A percentile compares a stretch with the other conserved stretches of the same genome.
Evolutionary conservation across 306 rosid species (phyloP).

Genomic region (Quercus aquifolioides): DNA sequence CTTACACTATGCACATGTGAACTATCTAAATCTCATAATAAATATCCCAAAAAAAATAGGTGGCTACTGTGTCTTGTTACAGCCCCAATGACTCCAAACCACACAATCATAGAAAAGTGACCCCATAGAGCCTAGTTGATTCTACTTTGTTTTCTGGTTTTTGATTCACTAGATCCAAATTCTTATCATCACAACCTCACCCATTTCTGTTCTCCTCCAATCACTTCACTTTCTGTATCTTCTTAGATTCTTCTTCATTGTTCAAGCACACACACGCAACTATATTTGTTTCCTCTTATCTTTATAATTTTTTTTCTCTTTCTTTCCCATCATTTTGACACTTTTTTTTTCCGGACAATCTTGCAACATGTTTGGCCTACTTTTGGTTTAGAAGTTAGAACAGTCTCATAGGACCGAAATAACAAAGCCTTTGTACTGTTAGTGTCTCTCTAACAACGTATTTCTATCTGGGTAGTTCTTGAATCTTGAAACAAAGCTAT

Average conservation of each 20-base stretch:
- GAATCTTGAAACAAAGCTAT: background rate
- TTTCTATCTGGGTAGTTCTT: background rate
- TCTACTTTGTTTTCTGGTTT: background rate
- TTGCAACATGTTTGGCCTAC: background rate
- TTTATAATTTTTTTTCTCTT: background rate
- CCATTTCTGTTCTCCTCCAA: constrained; percentile 29
- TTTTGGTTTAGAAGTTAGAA: background rate
- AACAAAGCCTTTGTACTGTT: background rate
- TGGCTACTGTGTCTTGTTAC: constrained; percentile 7
- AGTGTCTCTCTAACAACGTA: background rate
- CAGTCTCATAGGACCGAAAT: background rate
- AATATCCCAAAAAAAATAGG: constrained; percentile 26
- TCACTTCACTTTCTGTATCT: constrained; percentile 16
- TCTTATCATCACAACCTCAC: constrained; percentile 31
- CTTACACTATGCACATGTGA: too few relatives aligned
- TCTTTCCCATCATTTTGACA: background rate
- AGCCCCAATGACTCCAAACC: constrained; percentile 24
- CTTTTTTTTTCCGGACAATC: background rate
- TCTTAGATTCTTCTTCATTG: background rate
- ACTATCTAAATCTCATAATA: background rate
- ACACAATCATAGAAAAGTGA: constrained; percentile 22
- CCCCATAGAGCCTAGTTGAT: constrained; percentile 5
- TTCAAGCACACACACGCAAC: background rate
- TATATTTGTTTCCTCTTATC: background rate
- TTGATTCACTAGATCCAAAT: constrained; percentile 19